Conservation (phyloP, 2,329 filamentous ascomycete genomes). For the Sarocladiaceae sp. region DNA sequence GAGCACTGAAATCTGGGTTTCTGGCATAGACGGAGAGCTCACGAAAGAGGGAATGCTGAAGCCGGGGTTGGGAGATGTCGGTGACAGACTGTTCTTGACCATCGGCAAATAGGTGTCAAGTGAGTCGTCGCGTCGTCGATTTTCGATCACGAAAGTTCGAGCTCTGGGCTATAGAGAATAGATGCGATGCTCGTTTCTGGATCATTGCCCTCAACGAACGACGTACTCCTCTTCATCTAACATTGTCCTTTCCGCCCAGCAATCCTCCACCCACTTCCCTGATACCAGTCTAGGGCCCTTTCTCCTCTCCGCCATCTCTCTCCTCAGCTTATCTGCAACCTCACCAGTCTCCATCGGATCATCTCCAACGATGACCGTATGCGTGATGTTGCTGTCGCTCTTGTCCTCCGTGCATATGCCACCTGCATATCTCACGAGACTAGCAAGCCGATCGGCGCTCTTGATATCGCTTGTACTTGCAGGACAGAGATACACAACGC, state of each 20-base stretch:
- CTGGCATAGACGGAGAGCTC: slow-evolving; percentile 67
- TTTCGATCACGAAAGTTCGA: no score
- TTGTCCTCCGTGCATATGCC: slow-evolving; percentile 50
- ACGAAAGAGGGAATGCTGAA: slow-evolving; percentile 83
- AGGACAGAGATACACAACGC: slow-evolving; percentile 33
- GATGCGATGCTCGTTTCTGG: no score
- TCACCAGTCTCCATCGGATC: slow-evolving; percentile 31
- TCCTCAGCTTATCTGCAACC: slow-evolving; percentile 37
- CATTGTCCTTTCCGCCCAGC: slow-evolving; percentile 71
- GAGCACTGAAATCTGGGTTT: slow-evolving; percentile 73
- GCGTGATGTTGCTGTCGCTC: slow-evolving; percentile 55
- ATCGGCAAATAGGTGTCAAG: no score
- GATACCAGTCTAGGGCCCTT: slow-evolving; percentile 63
- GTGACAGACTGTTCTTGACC: slow-evolving; percentile 83
- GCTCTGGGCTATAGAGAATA: no score
- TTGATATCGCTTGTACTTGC: slow-evolving; percentile 23
- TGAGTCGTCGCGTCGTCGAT: no score
- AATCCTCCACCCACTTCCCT: slow-evolving; percentile 67
- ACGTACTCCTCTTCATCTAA: slow-evolving; percentile 68
- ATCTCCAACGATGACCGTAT: slow-evolving; percentile 53
- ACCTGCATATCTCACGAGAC: slow-evolving; percentile 62
- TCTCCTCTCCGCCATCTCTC: slow-evolving; percentile 31
- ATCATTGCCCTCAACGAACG: slow-evolving; percentile 18
- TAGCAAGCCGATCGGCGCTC: slow-evolving; percentile 39
- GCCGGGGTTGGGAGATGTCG: slow-evolving; percentile 84